Conservation (phyloP, 1,139 yeast species). For the Pneumocystis oryctolagi region DNA sequence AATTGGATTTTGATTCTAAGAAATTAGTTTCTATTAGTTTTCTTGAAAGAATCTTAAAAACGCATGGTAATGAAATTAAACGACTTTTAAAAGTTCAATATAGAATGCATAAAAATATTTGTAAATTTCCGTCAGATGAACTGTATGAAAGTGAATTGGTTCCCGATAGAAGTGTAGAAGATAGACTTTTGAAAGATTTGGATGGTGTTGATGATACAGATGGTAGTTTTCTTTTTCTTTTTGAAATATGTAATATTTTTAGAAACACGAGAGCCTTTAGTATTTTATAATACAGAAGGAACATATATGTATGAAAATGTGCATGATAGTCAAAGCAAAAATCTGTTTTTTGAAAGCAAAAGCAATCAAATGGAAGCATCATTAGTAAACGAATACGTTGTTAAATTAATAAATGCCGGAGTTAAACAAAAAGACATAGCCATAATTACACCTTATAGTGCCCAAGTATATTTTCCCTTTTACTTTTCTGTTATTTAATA, state of each 20-base stretch:
- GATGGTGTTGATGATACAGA: constrained; percentile 34
- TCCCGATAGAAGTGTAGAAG: constrained; percentile 49
- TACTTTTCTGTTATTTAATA: background rate
- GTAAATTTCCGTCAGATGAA: constrained; percentile 59
- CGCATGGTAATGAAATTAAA: constrained; percentile 37
- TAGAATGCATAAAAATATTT: constrained; percentile 66
- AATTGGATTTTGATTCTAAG: constrained; percentile 20
- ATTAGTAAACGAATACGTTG: constrained; percentile 44
- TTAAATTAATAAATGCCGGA: constrained; percentile 40
- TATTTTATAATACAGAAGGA: constrained; percentile 93
- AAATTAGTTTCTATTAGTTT: constrained; percentile 31
- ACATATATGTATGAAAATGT: constrained; percentile 55
- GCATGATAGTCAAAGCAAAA: constrained; percentile 25
- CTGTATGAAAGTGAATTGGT: constrained; percentile 48
- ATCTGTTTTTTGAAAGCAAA: constrained; percentile 27
- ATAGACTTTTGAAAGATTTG: constrained; percentile 42
- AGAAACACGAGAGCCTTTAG: constrained; percentile 25
- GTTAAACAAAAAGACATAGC: constrained; percentile 41
- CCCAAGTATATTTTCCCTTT: constrained; percentile 40
- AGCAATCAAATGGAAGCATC: constrained; percentile 60
- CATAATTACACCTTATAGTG: constrained; percentile 74
- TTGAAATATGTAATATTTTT: background rate
- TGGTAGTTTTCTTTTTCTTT: constrained; percentile 19
- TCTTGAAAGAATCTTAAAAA: constrained; percentile 57
- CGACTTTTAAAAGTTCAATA: constrained; percentile 61